Evolutionary conservation across 2,329 filamentous ascomycete genomes (phyloP).

Genomic region (Xylariomycetidae sp.): DNA sequence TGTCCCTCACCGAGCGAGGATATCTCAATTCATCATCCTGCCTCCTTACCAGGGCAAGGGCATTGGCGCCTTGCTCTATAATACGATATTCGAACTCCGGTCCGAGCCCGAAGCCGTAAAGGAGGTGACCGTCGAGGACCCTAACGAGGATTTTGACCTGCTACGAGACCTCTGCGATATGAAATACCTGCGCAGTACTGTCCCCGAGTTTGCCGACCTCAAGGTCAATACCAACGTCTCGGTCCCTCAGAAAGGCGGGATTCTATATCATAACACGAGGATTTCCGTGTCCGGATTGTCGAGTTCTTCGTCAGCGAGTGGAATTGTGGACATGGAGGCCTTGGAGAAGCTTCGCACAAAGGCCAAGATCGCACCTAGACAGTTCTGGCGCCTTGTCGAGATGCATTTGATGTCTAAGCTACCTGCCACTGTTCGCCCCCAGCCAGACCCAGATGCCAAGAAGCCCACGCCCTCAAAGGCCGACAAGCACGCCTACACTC

Average conservation of each 20-base stretch:
- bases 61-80: constrained; percentile 77
- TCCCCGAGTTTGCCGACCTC: constrained; percentile 54
- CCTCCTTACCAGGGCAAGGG: constrained; percentile 81
- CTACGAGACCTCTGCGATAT: constrained; percentile 74
- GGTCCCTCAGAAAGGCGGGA: constrained; percentile 42
- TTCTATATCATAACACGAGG: constrained; percentile 23
- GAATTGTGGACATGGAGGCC: constrained; percentile 53
- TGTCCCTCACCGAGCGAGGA: constrained; percentile 72
- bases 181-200: constrained; percentile 51
- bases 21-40: constrained; percentile 90
- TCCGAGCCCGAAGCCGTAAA: constrained; percentile 62
- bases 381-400: constrained; percentile 70
- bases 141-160: constrained; percentile 80
- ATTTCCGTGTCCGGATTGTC: constrained; percentile 17
- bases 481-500: constrained; percentile 58
- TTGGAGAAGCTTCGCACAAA: constrained; percentile 54
- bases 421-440: constrained; percentile 50
- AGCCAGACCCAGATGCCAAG: constrained; percentile 26
- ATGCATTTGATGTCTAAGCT: constrained; percentile 66
- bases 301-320: constrained; percentile 25
- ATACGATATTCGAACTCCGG: constrained; percentile 68
- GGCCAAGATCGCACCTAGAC: constrained; percentile 70
- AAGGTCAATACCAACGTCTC: constrained; percentile 47
- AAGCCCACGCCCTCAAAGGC: constrained; percentile 39
- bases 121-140: constrained; percentile 91